phyloP scores from a whole-genome alignment of 2,329 filamentous ascomycete genomes.

The Botrytis cinerea region DNA sequence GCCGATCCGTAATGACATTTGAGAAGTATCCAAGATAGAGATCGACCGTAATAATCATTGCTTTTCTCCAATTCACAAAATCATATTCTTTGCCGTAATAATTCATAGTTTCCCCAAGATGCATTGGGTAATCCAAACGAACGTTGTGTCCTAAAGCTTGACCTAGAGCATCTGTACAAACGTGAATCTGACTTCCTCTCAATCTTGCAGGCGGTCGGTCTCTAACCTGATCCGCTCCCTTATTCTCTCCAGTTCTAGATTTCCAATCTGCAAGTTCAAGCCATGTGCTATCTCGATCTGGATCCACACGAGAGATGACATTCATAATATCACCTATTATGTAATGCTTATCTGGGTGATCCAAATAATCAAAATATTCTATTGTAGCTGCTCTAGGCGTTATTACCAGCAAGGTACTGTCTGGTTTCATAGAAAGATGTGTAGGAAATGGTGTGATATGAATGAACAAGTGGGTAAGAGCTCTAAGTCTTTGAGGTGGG shows the following conservation, averaged over 20 bases:
- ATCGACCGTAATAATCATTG: not conserved
- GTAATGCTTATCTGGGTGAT: not conserved
- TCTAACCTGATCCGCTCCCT: not conserved
- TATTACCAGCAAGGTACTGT: constrained; percentile 6
- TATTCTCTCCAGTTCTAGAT: not conserved
- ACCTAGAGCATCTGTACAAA: not conserved
- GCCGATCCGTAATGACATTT: not conserved
- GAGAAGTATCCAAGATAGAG: constrained; percentile 9
- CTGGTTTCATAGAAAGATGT: not conserved
- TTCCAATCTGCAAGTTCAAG: constrained; percentile 14
- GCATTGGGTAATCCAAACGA: not conserved
- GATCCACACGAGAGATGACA: constrained; percentile 8
- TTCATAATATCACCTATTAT: constrained; percentile 2
- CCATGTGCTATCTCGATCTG: not conserved
- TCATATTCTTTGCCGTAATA: not conserved
- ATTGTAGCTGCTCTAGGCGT: constrained; percentile 8
- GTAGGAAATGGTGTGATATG: not conserved
- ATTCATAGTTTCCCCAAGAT: no score
- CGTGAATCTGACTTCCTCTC: not conserved
- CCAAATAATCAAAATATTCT: not conserved
- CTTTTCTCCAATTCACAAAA: not conserved
- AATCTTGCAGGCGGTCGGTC: no score
- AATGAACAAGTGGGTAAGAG: constrained; percentile 14
- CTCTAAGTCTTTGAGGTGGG: not conserved
- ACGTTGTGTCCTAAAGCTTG: constrained; percentile 7